Evolutionary conservation across 805 yeast species (phyloP), one percentile per base, ranked within the genome.

Genomic region (Cyberlindnera xylosilytica): DNA sequence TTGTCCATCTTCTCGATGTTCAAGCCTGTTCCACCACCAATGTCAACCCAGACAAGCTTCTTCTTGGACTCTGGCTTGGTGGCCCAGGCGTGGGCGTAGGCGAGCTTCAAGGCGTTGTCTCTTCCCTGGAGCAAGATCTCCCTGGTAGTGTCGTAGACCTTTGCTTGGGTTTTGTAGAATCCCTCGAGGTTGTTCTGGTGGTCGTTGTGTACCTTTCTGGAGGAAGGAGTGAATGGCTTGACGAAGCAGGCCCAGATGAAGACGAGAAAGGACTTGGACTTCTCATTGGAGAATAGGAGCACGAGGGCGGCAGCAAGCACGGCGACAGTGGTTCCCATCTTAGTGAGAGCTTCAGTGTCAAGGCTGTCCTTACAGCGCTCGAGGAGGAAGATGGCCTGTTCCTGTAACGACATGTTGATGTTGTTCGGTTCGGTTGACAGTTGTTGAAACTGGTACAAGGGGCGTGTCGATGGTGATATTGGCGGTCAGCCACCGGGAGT

Each of bases 21-120:
- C 62, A 79, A 72, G 36, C 95, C 95, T 6, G 95, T 86, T 19
- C 95, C 95, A 24, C 95, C 95, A 38, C 95, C 95, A 56, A 87
- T 75, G 58, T 83, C 90, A 38, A 83, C 70, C 90, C 90, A 83
- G 34, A 82, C 78, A 34, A 82, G 63, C 38, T 73, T 72, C 31
- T 60, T 49, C 34, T 41, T 29, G 20, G 61, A 62, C 39, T 65
- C 68, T 2, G 39, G 20, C 13, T 46, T 43, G 38, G 49, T 59
- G 6, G 57, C 47, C 35, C 47, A 57, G 28, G 82, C 62, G 60
- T 84, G 89, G 20, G 81, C 61, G 23, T 68, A 71, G 1, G 86
- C 84, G 45, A 83, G 60, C 39, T 69, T 69, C 42, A 84, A 66
- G 43, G 87, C 80, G 42, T 73, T 73, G 54, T 76, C 79, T 53